Base-by-base conservation (phyloP, 768 basidiomycete species). In the Clathrus columnatus region DNA sequence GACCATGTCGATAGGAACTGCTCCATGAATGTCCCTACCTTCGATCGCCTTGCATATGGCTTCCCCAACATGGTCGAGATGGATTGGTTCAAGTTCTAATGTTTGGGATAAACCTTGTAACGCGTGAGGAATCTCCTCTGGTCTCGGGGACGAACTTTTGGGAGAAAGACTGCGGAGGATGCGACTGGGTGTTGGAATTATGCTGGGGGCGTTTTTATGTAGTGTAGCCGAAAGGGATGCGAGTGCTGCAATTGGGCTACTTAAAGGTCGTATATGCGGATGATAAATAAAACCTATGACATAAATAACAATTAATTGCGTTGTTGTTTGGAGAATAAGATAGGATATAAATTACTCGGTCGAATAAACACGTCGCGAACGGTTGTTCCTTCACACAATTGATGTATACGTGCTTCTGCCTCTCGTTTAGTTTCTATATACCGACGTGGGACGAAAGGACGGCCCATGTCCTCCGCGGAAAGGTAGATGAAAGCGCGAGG, bases 361-460 rank as follows among this genome's bases (percentile, higher is more conserved):
- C 96, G 78, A 60, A 98, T 77, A 69, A 87, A 89, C 17, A 95
- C 81, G 7, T 81, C 84, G 56, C 87, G 76, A 64, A 82, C 18
- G 76, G 64, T 21, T 69, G 69, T 46, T 66, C 66, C 18, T 60
- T 59, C 62, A 83, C 73, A 62, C 64, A 85, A 75, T 27, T 72
- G 65, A 45, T 73, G 74, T 57, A 98, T 89, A 28, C 72, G 73
- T 30, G 69, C 64, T 67, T 99, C 96, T 7, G 96, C 92, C 63
- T 92, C 82, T 18, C 94, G 82, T 72, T 99, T 99, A n/a, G 90
- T 87, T 65, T 86, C 78, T 63, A 98, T 91, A 71, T 99, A 99
- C 30, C 87, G 73, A 0, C 80, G 75, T 26, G 93, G 83, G 49
- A 98, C 80, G 63, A 95, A 63, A 24, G 95, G 96, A 14, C 90